Evolutionary conservation across 208 protist species (phyloP), one percentile per base, ranked within the genome.

Genomic region (Crithidia acanthocephali): DNA sequence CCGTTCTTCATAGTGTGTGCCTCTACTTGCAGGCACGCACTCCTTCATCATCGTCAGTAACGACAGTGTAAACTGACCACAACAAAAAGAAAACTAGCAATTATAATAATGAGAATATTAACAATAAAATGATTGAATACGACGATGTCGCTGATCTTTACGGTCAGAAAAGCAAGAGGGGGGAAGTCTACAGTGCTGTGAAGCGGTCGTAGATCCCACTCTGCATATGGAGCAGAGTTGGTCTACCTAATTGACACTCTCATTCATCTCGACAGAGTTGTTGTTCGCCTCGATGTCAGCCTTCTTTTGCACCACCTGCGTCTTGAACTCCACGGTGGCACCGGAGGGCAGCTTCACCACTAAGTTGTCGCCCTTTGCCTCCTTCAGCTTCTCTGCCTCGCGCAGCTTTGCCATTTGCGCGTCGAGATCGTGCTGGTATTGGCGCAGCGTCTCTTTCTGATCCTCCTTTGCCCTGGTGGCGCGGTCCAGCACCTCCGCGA

Each of bases 351-450:
- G 64, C 40, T 69, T 59, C 35, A 69, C 52, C 2, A 52, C 52
- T 6, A 69, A 25, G 52, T 61, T 69, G 40, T 47, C 64, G 28
- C 64, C 64, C 27, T 61, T 59, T 28, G 3, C 22, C 35, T 72
- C 67, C 56, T 64, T 72, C 33, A 25, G 67, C 57, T 16, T 16
- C 45, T 73, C 57, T 13, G 66, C 50, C 50, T 56, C 53, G 22
- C 69, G 62, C 62, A 65, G 40, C 45, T 59, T 67, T 4, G 35
- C 68, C 68, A 80, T 72, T 59, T 71, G 67, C 37, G 16, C 59
- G 15, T 45, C 30, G 25, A 69, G 51, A 2, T 48, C 62, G 18
- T 51, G 22, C 62, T 70, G 62, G 30, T 71, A 67, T 28, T 74
- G 37, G 2, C 56, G 62, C 61, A 74, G 50, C 25, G 58, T 56